Conservation (phyloP, 148 eudicot genomes). For the Tetragonia tetragonoides region DNA sequence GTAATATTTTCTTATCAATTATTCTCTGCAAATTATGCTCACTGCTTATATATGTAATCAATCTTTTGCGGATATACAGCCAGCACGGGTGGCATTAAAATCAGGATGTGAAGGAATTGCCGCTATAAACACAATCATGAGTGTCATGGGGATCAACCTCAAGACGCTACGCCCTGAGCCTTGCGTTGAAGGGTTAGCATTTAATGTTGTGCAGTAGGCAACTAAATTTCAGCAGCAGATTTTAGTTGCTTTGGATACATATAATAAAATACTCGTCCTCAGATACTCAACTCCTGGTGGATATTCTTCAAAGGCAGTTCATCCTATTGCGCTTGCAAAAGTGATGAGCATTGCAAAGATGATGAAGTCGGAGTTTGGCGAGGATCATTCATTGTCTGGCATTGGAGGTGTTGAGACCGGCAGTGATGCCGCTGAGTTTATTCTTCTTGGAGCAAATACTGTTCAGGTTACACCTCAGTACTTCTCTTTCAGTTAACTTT, state of each 20-base stretch:
- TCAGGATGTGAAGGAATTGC: slow-evolving; percentile 94
- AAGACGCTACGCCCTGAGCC: slow-evolving; percentile 93
- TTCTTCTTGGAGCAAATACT: slow-evolving; percentile 93
- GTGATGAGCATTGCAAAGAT: slow-evolving; percentile 96
- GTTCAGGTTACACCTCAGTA: slow-evolving; percentile 67
- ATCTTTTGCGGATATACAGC: slow-evolving; percentile 39
- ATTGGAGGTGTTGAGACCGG: slow-evolving; percentile 99
- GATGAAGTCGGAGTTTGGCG: slow-evolving; percentile 80
- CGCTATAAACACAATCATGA: slow-evolving; percentile 92
- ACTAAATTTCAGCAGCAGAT: not conserved
- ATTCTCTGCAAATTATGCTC: not conserved
- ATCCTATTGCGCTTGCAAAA: slow-evolving; percentile 98
- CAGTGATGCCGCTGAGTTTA: slow-evolving; percentile 95
- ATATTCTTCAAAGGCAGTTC: slow-evolving; percentile 91
- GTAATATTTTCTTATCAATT: not conserved
- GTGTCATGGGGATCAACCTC: slow-evolving; percentile 98
- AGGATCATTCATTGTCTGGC: slow-evolving; percentile 81
- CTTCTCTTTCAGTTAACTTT: not conserved
- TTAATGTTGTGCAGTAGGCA: slow-evolving; percentile 1
- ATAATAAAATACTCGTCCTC: slow-evolving; percentile 8
- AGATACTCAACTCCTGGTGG: slow-evolving; percentile 99
- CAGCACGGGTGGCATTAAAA: slow-evolving; percentile 78
- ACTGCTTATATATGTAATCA: not conserved
- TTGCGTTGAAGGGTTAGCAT: slow-evolving; percentile 93
- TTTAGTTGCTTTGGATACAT: not conserved